Evolutionary conservation across 2,329 filamentous ascomycete species (phyloP).

Genomic region (Onygenales sp.): DNA sequence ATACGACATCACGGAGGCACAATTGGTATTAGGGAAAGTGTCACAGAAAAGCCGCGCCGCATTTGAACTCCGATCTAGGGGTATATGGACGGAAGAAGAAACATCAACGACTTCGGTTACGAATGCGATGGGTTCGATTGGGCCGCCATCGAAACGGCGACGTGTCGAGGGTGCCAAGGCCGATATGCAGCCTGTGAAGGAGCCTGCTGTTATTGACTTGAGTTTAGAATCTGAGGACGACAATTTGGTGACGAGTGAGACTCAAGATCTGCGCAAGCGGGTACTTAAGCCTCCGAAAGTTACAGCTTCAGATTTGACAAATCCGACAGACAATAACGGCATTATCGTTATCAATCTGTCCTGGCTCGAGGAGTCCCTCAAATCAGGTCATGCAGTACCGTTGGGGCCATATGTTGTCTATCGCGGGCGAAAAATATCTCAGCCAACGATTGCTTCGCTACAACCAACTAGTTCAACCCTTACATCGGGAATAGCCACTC

Average conservation of each 20-base stretch:
- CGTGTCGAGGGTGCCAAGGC: constrained; percentile 10
- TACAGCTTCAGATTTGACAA: background rate
- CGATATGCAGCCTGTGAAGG: background rate
- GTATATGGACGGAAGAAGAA: constrained; percentile 42
- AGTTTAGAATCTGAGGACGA: constrained; percentile 23
- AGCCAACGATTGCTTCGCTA: constrained; percentile 1
- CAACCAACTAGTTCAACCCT: constrained; percentile 6
- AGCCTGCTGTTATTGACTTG: constrained; percentile 18
- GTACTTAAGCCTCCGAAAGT: constrained; percentile 7
- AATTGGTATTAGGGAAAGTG: constrained; percentile 65
- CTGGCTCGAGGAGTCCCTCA: constrained; percentile 44
- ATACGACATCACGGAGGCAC: constrained; percentile 61
- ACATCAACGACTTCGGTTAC: background rate
- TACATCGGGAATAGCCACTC: constrained; percentile 3
- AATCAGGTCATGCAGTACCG: constrained; percentile 34
- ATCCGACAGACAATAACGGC: constrained; percentile 1
- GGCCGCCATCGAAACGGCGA: constrained; percentile 19
- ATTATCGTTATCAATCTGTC: constrained; percentile 42
- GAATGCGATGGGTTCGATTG: constrained; percentile 2
- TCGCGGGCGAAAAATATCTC: constrained; percentile 24
- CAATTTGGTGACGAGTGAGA: constrained; percentile 2
- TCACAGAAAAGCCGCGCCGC: constrained; percentile 59
- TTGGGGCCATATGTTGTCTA: constrained; percentile 44
- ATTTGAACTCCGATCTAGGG: constrained; percentile 65
- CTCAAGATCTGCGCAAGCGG: background rate